Percentiles rank a stretch among this genome's conserved stretches.
These are phyloP conservation scores for Stenocarpella maydis DNA, from an alignment of 2,329 filamentous ascomycete genomes.

Conservation along the genomic window DNA sequence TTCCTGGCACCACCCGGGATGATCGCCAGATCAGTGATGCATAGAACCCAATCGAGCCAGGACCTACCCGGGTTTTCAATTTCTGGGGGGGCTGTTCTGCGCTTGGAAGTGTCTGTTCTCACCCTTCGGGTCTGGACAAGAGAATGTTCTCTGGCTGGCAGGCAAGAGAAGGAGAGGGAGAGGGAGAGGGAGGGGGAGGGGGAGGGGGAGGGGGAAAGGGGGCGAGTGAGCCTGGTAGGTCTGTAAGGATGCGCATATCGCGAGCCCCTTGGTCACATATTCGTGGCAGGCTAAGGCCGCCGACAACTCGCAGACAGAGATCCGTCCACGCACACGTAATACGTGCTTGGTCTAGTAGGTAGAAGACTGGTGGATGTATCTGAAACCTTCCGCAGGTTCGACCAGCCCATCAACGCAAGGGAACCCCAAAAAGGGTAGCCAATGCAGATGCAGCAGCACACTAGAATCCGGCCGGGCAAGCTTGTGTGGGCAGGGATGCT, in stretches of 20 bases:
- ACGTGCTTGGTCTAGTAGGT: not conserved
- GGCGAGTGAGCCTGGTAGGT: not conserved
- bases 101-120: not conserved
- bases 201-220: too few species aligned
- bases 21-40: conserved; percentile 15
- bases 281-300: not conserved
- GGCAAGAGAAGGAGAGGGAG: too few species aligned
- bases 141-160: not conserved
- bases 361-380: not conserved
- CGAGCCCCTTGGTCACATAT: not conserved
- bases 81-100: not conserved
- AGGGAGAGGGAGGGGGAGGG: too few species aligned
- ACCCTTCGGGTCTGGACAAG: not conserved
- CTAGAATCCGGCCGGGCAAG: not conserved
- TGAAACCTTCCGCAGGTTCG: not conserved
- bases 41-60: conserved; percentile 10
- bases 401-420: not conserved
- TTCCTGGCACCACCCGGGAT: not conserved
- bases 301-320: not conserved
- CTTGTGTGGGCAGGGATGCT: not conserved
- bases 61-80: not conserved
- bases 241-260: not conserved
- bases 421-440: not conserved
- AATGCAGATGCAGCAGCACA: not conserved
- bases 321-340: not conserved